Evolutionary conservation across 257 asterid species (phyloP), one percentile per base, ranked within the genome.

Genomic region (Oldenlandia corymbosa): DNA sequence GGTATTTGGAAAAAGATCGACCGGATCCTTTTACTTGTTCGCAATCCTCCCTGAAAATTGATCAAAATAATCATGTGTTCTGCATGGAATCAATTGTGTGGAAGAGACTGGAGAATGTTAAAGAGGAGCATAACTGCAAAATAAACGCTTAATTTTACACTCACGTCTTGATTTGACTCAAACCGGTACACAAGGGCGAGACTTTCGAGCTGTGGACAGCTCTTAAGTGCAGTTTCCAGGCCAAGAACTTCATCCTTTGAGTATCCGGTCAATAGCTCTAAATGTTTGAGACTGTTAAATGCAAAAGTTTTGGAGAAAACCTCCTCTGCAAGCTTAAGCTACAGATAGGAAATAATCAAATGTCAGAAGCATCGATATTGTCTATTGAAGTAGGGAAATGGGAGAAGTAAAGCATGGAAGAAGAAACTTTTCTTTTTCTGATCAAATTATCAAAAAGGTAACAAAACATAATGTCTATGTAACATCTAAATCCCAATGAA

Each of bases 261-360:
- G 18, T 48, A 64, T 13, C 59, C 68, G 20, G 49, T 48, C 23
- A 51, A 18, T 11, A 64, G 48, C 58, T 47, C 46, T 37, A 64
- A 31, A 37, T 28, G 31, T 24, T 64, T 64, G 46, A 64, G 68
- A 10, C 32, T 64, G 34, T 21, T 48, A 55, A 64, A 49, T 17
- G 17, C 68, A 31, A 49, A 49, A 18, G 21, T 23, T 10, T 23
- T 14, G 3, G 50, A 59, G 20, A 59, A 59, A 23, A 59, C 36
- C 2, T 24, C 36, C 64, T 37, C 20, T 5, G 7, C 48, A 21
- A 27, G 32, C n/a, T 24, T 14, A 59, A 21, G 34, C 64, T 59
- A 23, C 17, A 54, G 12, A 39, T 13, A 27, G 2, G 23, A 14
- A 7, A 24, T 21, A 43, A 23, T 41, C 36, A 39, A 39, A 26